Evolutionary conservation across 1,284 basidiomycete species (phyloP).

Genomic region (Cutaneotrichosporon mucoides): DNA sequence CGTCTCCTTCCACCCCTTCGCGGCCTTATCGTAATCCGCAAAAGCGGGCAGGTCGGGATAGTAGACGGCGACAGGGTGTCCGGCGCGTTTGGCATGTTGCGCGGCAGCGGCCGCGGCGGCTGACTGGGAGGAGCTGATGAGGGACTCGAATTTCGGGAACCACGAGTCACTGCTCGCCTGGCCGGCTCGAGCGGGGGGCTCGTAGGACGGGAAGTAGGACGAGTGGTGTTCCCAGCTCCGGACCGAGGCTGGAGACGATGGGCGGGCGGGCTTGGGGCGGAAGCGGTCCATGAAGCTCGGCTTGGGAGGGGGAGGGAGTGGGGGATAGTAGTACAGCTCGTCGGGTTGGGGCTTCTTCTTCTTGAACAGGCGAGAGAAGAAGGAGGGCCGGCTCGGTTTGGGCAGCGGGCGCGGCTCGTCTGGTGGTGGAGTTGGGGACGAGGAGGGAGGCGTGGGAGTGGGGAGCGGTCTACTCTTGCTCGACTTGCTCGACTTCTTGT

Average conservation of each 20-base stretch:
- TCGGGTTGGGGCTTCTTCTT: no score
- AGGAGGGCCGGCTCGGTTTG: no score
- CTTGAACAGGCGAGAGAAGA: no score
- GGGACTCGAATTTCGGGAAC: background rate
- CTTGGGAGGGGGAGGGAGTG: no score
- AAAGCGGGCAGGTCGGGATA: slow-evolving; percentile 35
- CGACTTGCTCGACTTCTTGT: no score
- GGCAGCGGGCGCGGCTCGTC: no score
- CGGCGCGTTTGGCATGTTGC: slow-evolving; percentile 19
- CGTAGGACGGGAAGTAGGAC: slow-evolving; percentile 36
- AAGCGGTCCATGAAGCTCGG: no score
- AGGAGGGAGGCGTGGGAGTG: no score
- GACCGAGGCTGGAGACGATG: background rate
- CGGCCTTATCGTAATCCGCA: slow-evolving; percentile 20
- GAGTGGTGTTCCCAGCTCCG: slow-evolving; percentile 30
- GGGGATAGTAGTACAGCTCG: no score
- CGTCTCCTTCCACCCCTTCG: slow-evolving; percentile 25
- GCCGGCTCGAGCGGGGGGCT: slow-evolving; percentile 17
- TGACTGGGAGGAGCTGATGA: background rate
- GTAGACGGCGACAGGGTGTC: slow-evolving; percentile 26
- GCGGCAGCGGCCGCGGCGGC: slow-evolving; percentile 8
- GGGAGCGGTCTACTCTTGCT: no score
- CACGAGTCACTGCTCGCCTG: background rate
- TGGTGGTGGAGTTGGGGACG: no score
- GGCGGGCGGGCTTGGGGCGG: no score